A percentile compares a stretch with the other conserved stretches of the same genome.
These are phyloP conservation scores for Penicillium verrucosum DNA, from an alignment of 2,329 filamentous ascomycete genomes.

Conservation along the genomic window DNA sequence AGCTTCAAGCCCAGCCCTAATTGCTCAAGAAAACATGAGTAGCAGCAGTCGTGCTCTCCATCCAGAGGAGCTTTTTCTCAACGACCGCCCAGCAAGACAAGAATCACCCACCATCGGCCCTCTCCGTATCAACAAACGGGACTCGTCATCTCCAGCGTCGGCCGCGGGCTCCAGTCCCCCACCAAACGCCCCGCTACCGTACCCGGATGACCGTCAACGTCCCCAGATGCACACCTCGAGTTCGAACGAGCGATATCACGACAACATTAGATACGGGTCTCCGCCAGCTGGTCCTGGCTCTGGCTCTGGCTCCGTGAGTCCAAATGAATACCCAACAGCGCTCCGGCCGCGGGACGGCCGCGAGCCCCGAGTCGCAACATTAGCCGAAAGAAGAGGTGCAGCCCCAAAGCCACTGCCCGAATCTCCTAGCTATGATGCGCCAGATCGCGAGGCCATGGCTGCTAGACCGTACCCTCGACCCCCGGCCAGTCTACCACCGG, in stretches of 20 bases:
- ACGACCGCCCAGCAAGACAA: conserved; percentile 32
- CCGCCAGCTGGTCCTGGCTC: conserved; percentile 29
- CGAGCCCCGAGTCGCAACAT: conserved; percentile 55
- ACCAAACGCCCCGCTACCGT: conserved; percentile 60
- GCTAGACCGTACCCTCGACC: conserved; percentile 55
- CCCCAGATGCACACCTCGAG: conserved; percentile 34
- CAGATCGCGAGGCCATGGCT: conserved; percentile 76
- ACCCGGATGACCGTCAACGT: conserved; percentile 63
- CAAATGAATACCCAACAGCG: conserved; percentile 39
- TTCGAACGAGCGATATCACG: conserved; percentile 29
- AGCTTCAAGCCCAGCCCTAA: neutral
- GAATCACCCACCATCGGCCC: conserved; percentile 72
- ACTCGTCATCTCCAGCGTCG: conserved; percentile 57
- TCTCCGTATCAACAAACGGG: conserved; percentile 77
- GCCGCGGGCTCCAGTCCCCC: conserved; percentile 30
- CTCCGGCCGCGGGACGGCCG: conserved; percentile 47
- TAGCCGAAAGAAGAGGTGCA: conserved; percentile 78
- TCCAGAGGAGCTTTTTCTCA: conserved; percentile 76
- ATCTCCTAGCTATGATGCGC: conserved; percentile 71
- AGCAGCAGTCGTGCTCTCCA: conserved; percentile 56
- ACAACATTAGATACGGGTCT: conserved; percentile 27
- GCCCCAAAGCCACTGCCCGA: conserved; percentile 75
- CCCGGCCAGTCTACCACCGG: conserved; percentile 33
- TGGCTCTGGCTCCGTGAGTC: conserved; percentile 28
- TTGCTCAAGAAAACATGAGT: conserved; percentile 37